Percentiles rank a stretch among this genome's conserved stretches.
phyloP scores from a whole-genome alignment of 805 yeast species.

The Yamadazyma ubonensis region DNA sequence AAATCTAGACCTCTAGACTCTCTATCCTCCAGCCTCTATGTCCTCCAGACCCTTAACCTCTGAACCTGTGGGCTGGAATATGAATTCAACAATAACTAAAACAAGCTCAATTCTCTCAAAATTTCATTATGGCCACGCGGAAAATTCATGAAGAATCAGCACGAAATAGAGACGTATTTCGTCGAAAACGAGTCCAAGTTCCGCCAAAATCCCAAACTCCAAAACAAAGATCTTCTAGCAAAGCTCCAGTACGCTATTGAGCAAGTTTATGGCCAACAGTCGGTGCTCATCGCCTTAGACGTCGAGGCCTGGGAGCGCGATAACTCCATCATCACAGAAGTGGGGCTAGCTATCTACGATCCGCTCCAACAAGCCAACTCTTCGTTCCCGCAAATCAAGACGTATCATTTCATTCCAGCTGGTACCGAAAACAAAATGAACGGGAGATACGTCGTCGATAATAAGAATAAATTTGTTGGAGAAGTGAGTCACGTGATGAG shows the following conservation, averaged over 20 bases:
- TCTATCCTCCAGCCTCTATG: too few species aligned
- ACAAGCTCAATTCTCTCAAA: too few species aligned
- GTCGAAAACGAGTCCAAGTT: too few species aligned
- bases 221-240: conserved; percentile 3
- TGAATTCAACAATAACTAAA: too few species aligned
- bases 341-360: conserved; percentile 57
- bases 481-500: conserved; percentile 48
- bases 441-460: conserved; percentile 55
- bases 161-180: conserved; percentile 10
- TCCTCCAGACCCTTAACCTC: too few species aligned
- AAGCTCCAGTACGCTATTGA: conserved; percentile 14
- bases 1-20: too few species aligned
- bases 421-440: conserved; percentile 46
- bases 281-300: conserved; percentile 49
- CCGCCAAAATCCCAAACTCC: conserved; percentile 11
- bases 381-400: conserved; percentile 39
- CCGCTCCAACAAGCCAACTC: conserved; percentile 45
- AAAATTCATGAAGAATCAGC: too few species aligned
- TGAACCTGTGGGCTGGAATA: too few species aligned
- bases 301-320: conserved; percentile 56
- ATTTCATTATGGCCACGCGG: too few species aligned
- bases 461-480: conserved; percentile 48
- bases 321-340: conserved; percentile 47
- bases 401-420: conserved; percentile 42
- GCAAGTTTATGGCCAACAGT: conserved; percentile 19